Evolutionary conservation across 2,329 filamentous ascomycete genomes (phyloP).

Genomic region (Verticillium albo-atrum): DNA sequence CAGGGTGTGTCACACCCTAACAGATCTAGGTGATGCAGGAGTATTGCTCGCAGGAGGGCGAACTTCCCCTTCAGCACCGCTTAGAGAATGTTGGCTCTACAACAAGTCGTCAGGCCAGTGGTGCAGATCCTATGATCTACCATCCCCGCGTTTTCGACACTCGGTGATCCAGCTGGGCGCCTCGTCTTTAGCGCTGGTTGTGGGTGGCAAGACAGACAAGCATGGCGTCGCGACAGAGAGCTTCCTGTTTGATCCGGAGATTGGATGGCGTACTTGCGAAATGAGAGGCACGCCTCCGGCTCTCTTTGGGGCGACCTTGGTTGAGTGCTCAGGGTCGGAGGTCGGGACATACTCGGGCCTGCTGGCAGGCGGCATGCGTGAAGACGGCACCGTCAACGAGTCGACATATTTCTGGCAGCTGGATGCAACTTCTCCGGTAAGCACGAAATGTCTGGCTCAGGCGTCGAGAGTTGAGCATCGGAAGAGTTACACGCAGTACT

Average conservation of each 20-base stretch:
- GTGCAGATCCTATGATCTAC: conserved; percentile 62
- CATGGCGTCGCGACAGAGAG: conserved; percentile 44
- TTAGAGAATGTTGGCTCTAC: conserved; percentile 74
- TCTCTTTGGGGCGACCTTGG: conserved; percentile 39
- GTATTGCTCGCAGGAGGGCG: conserved; percentile 72
- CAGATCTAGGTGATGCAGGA: conserved; percentile 52
- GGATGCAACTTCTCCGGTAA: conserved; percentile 32
- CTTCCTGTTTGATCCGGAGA: conserved; percentile 44
- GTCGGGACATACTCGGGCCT: conserved; percentile 49
- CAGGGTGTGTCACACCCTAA: conserved; percentile 74
- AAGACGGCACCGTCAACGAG: conserved; percentile 56
- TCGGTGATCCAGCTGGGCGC: conserved; percentile 48
- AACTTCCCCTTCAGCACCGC: conserved; percentile 64
- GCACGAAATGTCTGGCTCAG: conserved; percentile 9
- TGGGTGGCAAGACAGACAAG: conserved; percentile 56
- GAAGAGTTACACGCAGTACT: not conserved
- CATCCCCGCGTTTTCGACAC: conserved; percentile 71
- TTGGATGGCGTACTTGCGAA: conserved; percentile 43
- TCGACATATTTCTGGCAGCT: conserved; percentile 64
- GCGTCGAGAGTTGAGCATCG: not conserved
- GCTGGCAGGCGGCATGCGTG: conserved; percentile 66
- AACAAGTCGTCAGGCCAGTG: conserved; percentile 50
- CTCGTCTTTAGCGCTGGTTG: conserved; percentile 50
- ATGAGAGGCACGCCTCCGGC: conserved; percentile 29
- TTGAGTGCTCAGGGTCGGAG: conserved; percentile 17